phyloP scores from a whole-genome alignment of 257 asterid genomes.

The Voacanga thouarsii region DNA sequence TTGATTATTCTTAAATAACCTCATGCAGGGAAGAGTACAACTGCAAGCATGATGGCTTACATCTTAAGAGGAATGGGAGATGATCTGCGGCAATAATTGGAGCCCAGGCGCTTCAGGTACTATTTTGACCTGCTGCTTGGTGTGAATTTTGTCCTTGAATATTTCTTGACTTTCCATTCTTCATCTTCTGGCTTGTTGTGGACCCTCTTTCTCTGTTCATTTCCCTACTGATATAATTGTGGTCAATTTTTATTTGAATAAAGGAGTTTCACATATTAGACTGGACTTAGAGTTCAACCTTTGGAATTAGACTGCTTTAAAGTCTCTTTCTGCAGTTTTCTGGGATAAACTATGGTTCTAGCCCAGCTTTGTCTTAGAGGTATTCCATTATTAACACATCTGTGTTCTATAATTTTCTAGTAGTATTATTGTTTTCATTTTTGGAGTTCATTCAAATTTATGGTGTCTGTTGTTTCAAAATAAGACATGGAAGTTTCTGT shows the following conservation, averaged over 20 bases:
- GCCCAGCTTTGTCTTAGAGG: conserved; percentile 39
- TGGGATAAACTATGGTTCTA: conserved; percentile 34
- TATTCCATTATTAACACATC: conserved; percentile 10
- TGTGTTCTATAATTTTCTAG: conserved; percentile 2
- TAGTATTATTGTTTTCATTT: not conserved
- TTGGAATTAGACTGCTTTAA: not conserved
- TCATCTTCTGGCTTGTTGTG: not conserved
- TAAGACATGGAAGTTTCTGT: too few relatives aligned
- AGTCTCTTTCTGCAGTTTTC: conserved; percentile 27
- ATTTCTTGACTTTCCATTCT: not conserved
- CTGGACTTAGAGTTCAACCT: not conserved
- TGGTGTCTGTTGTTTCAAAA: not conserved
- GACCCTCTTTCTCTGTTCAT: not conserved
- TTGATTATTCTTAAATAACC: not conserved
- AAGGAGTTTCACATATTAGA: not conserved
- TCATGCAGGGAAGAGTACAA: conserved; percentile 38
- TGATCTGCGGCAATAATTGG: conserved; percentile 45
- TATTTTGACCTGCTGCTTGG: not conserved
- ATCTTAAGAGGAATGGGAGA: conserved; percentile 35
- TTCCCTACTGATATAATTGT: not conserved
- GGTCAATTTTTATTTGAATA: not conserved
- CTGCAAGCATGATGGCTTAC: conserved; percentile 40
- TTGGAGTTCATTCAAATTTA: not conserved
- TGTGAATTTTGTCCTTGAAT: not conserved
- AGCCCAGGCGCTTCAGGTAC: conserved; percentile 41